Conservation (phyloP, 1,284 basidiomycete genomes). For the Coniferiporia sulphurascens region DNA sequence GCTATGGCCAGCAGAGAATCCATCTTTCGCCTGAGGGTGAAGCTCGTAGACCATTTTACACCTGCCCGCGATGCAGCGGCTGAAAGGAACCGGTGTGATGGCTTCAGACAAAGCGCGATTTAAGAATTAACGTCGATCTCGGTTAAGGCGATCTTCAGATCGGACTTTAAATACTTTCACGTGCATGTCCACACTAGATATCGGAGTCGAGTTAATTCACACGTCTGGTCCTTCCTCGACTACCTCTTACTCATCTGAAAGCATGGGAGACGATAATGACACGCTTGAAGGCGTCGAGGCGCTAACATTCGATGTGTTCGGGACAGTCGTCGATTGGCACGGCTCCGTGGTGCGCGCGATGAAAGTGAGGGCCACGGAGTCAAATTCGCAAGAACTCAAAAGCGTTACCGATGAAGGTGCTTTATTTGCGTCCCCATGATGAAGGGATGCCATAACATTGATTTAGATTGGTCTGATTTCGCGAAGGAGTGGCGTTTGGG, state of each 20-base stretch:
- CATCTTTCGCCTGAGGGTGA: not conserved
- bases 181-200: not conserved
- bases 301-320: slow-evolving; percentile 59
- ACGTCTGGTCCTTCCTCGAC: not conserved
- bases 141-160: too few species aligned
- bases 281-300: slow-evolving; percentile 38
- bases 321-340: slow-evolving; percentile 61
- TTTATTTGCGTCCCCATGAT: not conserved
- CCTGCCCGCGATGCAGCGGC: not conserved
- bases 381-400: slow-evolving; percentile 5
- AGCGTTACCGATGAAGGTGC: slow-evolving; percentile 13
- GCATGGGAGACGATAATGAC: not conserved
- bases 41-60: not conserved
- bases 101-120: too few species aligned
- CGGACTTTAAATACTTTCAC: not conserved
- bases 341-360: slow-evolving; percentile 43
- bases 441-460: not conserved
- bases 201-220: too few species aligned
- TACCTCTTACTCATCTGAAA: not conserved
- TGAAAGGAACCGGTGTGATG: too few species aligned
- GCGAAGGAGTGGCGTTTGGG: slow-evolving; percentile 52
- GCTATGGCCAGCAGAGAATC: not conserved
- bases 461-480: slow-evolving; percentile 43
- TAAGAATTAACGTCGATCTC: too few species aligned
- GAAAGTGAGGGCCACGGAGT: slow-evolving; percentile 7